Conservation (phyloP, 1,284 basidiomycete genomes). For the Trametes polyzona region DNA sequence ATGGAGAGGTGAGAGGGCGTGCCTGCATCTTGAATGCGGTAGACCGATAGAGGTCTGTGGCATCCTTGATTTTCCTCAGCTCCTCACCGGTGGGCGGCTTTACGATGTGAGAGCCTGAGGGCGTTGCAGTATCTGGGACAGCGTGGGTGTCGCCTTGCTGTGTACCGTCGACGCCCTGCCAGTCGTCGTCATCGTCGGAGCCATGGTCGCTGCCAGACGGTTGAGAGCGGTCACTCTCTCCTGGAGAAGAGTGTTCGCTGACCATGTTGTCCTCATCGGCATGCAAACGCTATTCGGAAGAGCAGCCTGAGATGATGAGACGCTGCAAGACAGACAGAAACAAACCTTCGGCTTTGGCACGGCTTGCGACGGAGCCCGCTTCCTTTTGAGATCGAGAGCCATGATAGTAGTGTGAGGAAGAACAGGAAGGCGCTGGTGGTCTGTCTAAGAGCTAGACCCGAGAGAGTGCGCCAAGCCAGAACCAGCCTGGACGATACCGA, state of each 20-base stretch:
- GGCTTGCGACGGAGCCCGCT: background rate
- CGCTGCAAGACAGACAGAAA: background rate
- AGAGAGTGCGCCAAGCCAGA: too few relatives aligned
- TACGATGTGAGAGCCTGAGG: conserved; percentile 32
- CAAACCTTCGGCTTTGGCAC: conserved; percentile 5
- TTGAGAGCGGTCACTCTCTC: background rate
- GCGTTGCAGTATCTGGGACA: background rate
- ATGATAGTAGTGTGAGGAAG: background rate
- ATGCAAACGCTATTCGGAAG: background rate
- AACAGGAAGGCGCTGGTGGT: too few relatives aligned
- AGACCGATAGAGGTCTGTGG: conserved; percentile 80
- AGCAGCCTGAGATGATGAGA: background rate
- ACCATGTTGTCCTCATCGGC: background rate
- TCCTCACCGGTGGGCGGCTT: conserved; percentile 73
- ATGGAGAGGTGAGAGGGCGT: conserved; percentile 20
- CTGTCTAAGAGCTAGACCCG: too few relatives aligned
- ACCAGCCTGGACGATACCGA: too few relatives aligned
- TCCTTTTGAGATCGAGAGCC: conserved; percentile 7
- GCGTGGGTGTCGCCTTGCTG: conserved; percentile 1
- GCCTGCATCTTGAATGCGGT: conserved; percentile 88
- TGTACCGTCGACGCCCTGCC: conserved; percentile 26
- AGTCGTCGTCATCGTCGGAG: conserved; percentile 35
- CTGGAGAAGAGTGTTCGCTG: background rate
- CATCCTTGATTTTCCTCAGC: conserved; percentile 75
- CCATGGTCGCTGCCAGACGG: conserved; percentile 4